phyloP scores from a whole-genome alignment of 2,329 filamentous ascomycete genomes.

The Fusarium musae region DNA sequence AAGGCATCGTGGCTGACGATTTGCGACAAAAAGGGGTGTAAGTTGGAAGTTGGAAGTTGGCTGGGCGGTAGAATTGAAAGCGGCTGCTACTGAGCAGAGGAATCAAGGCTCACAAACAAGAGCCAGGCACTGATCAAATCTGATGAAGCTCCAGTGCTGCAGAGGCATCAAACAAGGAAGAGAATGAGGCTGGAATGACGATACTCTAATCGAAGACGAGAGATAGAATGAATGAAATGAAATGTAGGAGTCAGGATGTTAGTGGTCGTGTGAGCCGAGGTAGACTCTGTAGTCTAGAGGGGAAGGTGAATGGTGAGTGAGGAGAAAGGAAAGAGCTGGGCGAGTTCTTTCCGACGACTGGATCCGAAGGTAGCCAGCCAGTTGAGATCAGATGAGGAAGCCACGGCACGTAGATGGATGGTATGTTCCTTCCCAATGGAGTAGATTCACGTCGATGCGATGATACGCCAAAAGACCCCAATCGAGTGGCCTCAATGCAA shows the following conservation, averaged over 20 bases:
- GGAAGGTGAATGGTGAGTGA: constrained; percentile 8
- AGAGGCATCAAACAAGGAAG: constrained; percentile 40
- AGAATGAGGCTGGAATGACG: neutral
- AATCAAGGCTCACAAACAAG: constrained; percentile 19
- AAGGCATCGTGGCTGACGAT: constrained; percentile 53
- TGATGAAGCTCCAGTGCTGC: constrained; percentile 42
- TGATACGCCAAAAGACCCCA: constrained; percentile 3
- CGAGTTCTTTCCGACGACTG: constrained; percentile 1
- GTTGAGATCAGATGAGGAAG: constrained; percentile 26
- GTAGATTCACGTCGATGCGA: constrained; percentile 13
- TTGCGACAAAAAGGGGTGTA: neutral
- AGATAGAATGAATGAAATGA: neutral
- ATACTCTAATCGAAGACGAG: neutral
- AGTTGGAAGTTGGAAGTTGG: constrained; percentile 10
- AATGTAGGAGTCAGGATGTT: constrained; percentile 25
- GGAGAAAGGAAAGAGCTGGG: constrained; percentile 25
- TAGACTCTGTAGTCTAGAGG: neutral
- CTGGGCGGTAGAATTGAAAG: neutral
- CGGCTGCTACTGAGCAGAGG: constrained; percentile 30
- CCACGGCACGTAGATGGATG: neutral
- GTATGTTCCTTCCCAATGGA: constrained; percentile 17
- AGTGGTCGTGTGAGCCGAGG: constrained; percentile 30
- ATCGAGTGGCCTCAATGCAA: constrained; percentile 4
- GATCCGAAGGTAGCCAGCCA: constrained; percentile 13
- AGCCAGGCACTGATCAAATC: constrained; percentile 21